Evolutionary conservation across 2,329 filamentous ascomycete species (phyloP), one percentile per base, ranked within the genome.

Genomic region (Cryoendolithus antarcticus): DNA sequence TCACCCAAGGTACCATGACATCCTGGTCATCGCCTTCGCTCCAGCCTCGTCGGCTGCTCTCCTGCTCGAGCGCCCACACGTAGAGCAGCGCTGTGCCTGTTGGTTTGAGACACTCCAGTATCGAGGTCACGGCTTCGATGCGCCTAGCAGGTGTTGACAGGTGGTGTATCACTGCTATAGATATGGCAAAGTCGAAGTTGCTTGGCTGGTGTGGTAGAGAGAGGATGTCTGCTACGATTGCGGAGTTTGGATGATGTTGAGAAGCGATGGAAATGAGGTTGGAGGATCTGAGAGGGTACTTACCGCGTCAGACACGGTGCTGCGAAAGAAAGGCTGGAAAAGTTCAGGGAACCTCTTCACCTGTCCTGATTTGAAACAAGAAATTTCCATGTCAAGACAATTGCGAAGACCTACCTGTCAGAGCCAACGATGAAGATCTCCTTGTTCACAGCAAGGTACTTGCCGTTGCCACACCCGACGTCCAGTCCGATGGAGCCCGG

Each of bases 61-160:
- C 80, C 64, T 98, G 91, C 69, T 98, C 91, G 12, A 98, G 70
- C 1, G 91, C 91, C 91, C 91, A 96, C 11, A 93, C 89, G 59
- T 91, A 95, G 37, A 96, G 70, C 41, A 96, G 66, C 10, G 82
- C 80, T 57, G 71, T 76, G 1, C 85, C 86, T 2, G 63, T 65
- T 9, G 54, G 51, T 21, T 47, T 66, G 39, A 94, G 64, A 35
- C 79, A 78, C 37, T 74, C 70, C 48, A 96, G 64, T 35, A 96
- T 74, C 32, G 74, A 72, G 35, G 66, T 64, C 11, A 96, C 74
- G 21, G 83, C 86, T 46, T 81, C 77, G 29, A 81, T 65, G 36
- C 91, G 74, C 41, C 91, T 72, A 36, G 70, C 71, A 9, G 70
- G 67, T 5, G 88, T 94, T 9, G 86, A 93, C 38, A 96, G 69